Evolutionary conservation across 768 basidiomycete genomes (phyloP), one percentile per base, ranked within the genome.

Genomic region (Psilocybe tampanensis): DNA sequence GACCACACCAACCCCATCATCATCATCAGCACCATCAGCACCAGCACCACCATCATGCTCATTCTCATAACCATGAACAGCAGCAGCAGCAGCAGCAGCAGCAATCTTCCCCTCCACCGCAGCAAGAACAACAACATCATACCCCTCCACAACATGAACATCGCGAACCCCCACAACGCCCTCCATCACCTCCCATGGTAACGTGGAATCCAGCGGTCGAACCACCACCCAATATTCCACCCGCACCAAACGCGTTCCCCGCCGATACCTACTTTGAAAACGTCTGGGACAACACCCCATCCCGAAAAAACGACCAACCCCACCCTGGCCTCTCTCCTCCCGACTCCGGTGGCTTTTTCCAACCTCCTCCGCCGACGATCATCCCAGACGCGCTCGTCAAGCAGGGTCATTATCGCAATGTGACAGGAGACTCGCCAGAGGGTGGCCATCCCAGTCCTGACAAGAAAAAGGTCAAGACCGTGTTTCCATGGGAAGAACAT

Each of bases 401-500:
- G 41, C 82, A 91, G 69, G 89, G 91, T 8, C 84, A 92, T 66
- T 92, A 95, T 73, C 78, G 80, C 15, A 82, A 81, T 64, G 85
- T 90, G 18, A 79, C 78, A 1, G 80, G 80, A n/a, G 80, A 81
- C 21, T 74, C 72, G 36, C 63, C 70, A n/a, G 60, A 68, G 26
- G 74, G 77, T 11, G 63, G 68, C 15, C 72, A 74, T 12, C 80
- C 82, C 6, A 81, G 77, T 61, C 92, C 94, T 3, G 91, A 95
- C 68, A 80, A 76, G 23, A 73, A 72, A 22, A 90, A 90, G 65
- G 83, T 95, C 19, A 88, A 87, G 58, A 76, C 81, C 32, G 78
- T 97, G 32, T 98, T 99, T 71, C 95, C 96, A n/a, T 99, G 96
- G 96, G 96, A 99, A 68, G 82, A 86, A 56, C 82, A 83, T 63